Percentiles rank a stretch among this genome's conserved stretches.
phyloP scores from a whole-genome alignment of 2,329 filamentous ascomycete genomes.

The Metarhizium brunneum region DNA sequence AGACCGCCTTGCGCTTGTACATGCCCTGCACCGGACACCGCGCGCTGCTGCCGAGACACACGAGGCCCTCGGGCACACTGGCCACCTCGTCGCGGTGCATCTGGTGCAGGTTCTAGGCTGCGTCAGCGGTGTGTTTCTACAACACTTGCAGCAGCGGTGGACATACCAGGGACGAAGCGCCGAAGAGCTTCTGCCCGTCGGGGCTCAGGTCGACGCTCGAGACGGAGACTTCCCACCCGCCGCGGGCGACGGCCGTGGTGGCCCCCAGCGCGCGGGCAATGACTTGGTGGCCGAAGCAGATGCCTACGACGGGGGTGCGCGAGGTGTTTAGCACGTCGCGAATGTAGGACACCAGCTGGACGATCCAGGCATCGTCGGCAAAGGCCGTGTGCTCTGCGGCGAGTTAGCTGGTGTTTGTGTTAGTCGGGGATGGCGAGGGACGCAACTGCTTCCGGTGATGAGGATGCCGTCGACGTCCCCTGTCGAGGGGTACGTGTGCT shows the following conservation, averaged over 20 bases:
- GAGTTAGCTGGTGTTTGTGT: too few relatives aligned
- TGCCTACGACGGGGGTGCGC: constrained; percentile 27
- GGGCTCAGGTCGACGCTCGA: constrained; percentile 26
- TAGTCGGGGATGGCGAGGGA: background rate
- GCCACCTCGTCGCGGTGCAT: constrained; percentile 18
- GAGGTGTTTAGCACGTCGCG: constrained; percentile 15
- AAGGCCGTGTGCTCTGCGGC: constrained; percentile 23
- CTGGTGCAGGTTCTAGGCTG: constrained; percentile 25
- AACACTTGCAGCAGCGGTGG: background rate
- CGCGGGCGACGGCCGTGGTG: constrained; percentile 17
- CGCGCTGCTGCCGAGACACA: too few relatives aligned
- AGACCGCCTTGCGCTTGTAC: background rate
- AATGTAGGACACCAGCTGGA: constrained; percentile 27
- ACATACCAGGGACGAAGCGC: background rate
- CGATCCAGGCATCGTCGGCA: constrained; percentile 30
- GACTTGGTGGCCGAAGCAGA: constrained; percentile 36
- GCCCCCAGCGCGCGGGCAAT: constrained; percentile 28
- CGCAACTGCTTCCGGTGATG: constrained; percentile 24
- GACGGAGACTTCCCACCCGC: constrained; percentile 33
- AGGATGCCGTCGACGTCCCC: constrained; percentile 16
- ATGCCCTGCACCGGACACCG: too few relatives aligned
- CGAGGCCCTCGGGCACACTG: constrained; percentile 6
- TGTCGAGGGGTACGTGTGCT: too few relatives aligned
- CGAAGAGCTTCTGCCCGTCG: constrained; percentile 26
- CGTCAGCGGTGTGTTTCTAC: constrained; percentile 20